Base-by-base conservation (phyloP, 2,329 filamentous ascomycete genomes). In the Clarireedia sp. region DNA sequence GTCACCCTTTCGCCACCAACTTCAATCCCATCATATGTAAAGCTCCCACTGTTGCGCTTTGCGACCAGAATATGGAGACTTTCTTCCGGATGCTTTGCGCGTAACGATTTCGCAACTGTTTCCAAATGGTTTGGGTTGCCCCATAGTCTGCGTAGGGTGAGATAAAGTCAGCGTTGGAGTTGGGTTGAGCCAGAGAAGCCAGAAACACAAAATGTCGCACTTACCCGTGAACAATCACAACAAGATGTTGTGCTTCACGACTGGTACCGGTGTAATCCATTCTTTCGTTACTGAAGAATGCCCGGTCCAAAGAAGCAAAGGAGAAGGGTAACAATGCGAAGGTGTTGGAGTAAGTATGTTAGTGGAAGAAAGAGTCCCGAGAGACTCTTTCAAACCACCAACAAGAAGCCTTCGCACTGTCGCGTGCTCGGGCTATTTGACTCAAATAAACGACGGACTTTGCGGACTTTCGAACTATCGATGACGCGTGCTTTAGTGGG, bases 71-170 rank as follows among this genome's bases (percentile, higher is more conserved):
- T 78, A 66, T 90, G 80, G 19, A 92, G 73, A 60, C 79, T 72
- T 57, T 88, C 83, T 60, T 79, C 75, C 1, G 82, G 68, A 66
- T 86, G 77, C 57, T 79, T 74, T 24, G 78, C 77, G 59, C 83
- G 80, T 7, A 94, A 72, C 8, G 79, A 75, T 59, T 83, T 82
- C 56, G 84, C 85, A 57, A 92, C 75, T 55, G 80, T 83, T 58
- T 76, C 76, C 71, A 92, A 80, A 70, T 94, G 87, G 48, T 76
- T 75, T 1, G 89, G 89, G 61, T 89, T 89, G 19, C 89, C 89
- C 89, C 89, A 92, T 61, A 91, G 77, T 72, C 89, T 74, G 57
- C 37, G 40, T 8, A 38, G 3, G 14, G 10, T n/a, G 16, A 8
- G 7, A 36, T 9, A 12, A n/a, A 48, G 16, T 36, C 46, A 45